Conservation (phyloP, 2,329 filamentous ascomycete species). For the Sporothrix variecibatus region DNA sequence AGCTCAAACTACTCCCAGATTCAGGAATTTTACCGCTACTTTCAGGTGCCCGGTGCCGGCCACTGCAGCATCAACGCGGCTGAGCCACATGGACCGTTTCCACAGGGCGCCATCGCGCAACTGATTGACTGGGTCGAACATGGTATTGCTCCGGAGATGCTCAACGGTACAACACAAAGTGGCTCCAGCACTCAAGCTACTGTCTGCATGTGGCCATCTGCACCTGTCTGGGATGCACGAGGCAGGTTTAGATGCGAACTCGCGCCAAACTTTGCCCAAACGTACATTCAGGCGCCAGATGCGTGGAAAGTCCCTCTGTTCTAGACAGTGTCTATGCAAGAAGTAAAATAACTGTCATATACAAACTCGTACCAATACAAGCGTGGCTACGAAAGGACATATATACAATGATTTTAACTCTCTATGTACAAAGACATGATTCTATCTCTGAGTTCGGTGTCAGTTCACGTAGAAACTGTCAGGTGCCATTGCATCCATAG, state of each 20-base stretch:
- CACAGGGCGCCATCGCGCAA: not conserved
- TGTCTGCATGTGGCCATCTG: conserved; percentile 9
- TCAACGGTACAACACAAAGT: not conserved
- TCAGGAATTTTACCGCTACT: conserved; percentile 13
- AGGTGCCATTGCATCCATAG: conserved; percentile 13
- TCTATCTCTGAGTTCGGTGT: no score
- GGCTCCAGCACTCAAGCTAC: not conserved
- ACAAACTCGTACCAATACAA: no score
- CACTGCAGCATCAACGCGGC: not conserved
- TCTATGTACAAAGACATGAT: no score
- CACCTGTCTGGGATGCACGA: not conserved
- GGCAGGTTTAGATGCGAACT: not conserved
- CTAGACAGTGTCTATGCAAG: no score
- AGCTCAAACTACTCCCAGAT: not conserved
- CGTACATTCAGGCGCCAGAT: not conserved
- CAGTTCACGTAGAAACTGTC: not conserved
- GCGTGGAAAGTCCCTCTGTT: not conserved
- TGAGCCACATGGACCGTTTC: not conserved
- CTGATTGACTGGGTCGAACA: conserved; percentile 9
- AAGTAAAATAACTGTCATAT: not conserved
- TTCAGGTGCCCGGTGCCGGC: conserved; percentile 4
- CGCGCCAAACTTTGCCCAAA: not conserved
- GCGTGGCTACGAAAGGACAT: no score
- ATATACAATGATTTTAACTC: no score
- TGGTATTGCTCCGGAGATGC: not conserved